A percentile compares a stretch with the other conserved stretches of the same genome.
phyloP scores from a whole-genome alignment of 352 stramenopile genomes.

The Plasmopara muralis region DNA sequence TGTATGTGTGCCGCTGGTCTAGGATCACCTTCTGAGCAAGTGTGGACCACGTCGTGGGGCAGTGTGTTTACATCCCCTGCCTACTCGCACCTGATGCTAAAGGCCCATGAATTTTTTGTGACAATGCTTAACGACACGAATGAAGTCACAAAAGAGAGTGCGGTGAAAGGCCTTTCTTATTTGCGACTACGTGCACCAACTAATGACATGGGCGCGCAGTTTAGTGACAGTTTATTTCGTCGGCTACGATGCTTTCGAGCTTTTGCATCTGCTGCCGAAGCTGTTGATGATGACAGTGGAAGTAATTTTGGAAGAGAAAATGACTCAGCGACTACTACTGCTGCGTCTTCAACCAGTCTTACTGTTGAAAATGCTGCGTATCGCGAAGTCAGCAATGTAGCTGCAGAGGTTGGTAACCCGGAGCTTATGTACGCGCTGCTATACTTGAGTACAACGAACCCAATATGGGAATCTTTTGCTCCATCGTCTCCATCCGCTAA shows the following conservation, averaged over 20 bases:
- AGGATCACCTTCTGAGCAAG: conserved; percentile 1
- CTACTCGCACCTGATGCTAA: conserved; percentile 30
- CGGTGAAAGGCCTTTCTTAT: conserved; percentile 73
- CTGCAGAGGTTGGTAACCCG: conserved; percentile 68
- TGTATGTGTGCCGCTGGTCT: conserved; percentile 58
- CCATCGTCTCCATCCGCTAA: conserved; percentile 2
- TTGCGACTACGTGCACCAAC: conserved; percentile 50
- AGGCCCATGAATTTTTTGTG: conserved; percentile 70
- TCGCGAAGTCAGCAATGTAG: conserved; percentile 78
- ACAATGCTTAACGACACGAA: conserved; percentile 74
- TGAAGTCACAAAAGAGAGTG: conserved; percentile 60
- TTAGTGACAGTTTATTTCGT: conserved; percentile 75
- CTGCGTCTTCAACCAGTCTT: conserved; percentile 7
- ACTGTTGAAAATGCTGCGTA: conserved; percentile 75
- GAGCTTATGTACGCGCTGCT: conserved; percentile 78
- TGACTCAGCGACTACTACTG: not conserved
- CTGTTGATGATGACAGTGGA: conserved; percentile 22
- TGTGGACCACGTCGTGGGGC: conserved; percentile 25
- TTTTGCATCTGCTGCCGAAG: conserved; percentile 32
- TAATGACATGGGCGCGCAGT: conserved; percentile 44
- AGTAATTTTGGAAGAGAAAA: conserved; percentile 6
- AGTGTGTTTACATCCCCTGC: conserved; percentile 23
- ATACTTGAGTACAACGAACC: conserved; percentile 71
- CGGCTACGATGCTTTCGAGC: conserved; percentile 71
- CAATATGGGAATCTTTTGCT: conserved; percentile 48